Percentiles rank a stretch among this genome's conserved stretches.
These are phyloP conservation scores for Arachis hypogaea DNA, from an alignment of 306 rosid species.

Conservation along the genomic window DNA sequence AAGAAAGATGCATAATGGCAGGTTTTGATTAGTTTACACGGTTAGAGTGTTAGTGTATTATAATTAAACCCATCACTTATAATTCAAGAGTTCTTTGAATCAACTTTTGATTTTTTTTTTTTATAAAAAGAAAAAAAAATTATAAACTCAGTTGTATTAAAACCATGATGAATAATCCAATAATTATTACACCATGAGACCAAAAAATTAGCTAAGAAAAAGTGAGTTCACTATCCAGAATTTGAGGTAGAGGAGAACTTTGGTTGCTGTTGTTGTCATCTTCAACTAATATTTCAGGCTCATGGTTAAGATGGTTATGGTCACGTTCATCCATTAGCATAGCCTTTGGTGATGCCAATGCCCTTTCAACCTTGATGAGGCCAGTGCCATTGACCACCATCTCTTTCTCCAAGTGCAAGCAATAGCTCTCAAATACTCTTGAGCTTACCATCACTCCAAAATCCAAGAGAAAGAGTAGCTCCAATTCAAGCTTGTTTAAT, in stretches of 20 bases:
- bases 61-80: too few species aligned
- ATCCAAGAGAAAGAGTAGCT: conserved; percentile 83
- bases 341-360: conserved; percentile 45
- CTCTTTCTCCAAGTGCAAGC: conserved; percentile 79
- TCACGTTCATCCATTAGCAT: conserved; percentile 3
- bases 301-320: too few species aligned
- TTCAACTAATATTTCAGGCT: conserved; percentile 42
- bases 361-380: conserved; percentile 57
- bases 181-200: conserved; percentile 17
- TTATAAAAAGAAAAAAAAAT: too few species aligned
- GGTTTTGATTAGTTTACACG: too few species aligned
- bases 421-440: conserved; percentile 70
- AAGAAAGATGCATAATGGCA: too few species aligned
- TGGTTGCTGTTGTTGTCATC: conserved; percentile 40
- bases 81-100: too few species aligned
- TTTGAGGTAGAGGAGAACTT: conserved; percentile 56
- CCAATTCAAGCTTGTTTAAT: conserved; percentile 79
- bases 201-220: conserved; percentile 30
- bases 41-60: too few species aligned
- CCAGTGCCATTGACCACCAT: conserved; percentile 56
- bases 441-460: conserved; percentile 77
- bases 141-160: too few species aligned
- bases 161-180: conserved; percentile 26
- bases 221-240: conserved; percentile 43
- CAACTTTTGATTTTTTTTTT: too few species aligned